These are phyloP conservation scores for Cucurbita argyrosperma DNA, from an alignment of 306 rosid species.

Conservation along the genomic window DNA sequence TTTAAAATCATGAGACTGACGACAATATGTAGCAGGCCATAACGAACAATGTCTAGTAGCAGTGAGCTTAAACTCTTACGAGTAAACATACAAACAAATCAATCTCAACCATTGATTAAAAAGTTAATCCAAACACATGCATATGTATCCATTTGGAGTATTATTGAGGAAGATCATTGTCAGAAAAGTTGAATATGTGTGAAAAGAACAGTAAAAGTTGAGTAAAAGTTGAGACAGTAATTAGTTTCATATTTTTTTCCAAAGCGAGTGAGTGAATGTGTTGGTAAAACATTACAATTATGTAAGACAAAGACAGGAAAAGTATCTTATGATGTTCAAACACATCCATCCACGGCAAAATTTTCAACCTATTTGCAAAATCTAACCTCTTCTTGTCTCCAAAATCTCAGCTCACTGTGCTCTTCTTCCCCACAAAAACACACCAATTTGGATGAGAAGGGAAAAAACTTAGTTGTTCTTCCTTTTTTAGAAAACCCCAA, in stretches of 20 bases:
- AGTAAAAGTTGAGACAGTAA: background rate
- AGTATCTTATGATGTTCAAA: background rate
- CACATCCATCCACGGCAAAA: background rate
- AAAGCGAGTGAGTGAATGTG: background rate
- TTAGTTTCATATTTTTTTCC: background rate
- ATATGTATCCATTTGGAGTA: too few species aligned
- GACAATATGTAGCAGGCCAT: too few species aligned
- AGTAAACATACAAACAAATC: too few species aligned
- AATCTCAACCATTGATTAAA: too few species aligned
- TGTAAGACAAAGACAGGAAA: background rate
- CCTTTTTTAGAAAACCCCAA: conserved; percentile 9
- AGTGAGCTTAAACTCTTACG: too few species aligned
- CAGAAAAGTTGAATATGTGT: background rate
- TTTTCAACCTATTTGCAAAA: background rate
- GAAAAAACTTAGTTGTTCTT: background rate
- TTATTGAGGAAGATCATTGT: background rate
- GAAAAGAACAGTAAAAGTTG: background rate
- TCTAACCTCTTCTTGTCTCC: conserved; percentile 4
- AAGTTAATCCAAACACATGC: background rate
- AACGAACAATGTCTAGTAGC: too few species aligned
- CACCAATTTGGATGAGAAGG: background rate
- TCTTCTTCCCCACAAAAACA: background rate
- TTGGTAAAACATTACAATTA: background rate
- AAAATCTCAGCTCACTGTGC: conserved; percentile 1
- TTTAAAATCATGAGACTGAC: too few species aligned